phyloP scores from a whole-genome alignment of 495 filamentous ascomycete species.

The Neurospora sp. region DNA sequence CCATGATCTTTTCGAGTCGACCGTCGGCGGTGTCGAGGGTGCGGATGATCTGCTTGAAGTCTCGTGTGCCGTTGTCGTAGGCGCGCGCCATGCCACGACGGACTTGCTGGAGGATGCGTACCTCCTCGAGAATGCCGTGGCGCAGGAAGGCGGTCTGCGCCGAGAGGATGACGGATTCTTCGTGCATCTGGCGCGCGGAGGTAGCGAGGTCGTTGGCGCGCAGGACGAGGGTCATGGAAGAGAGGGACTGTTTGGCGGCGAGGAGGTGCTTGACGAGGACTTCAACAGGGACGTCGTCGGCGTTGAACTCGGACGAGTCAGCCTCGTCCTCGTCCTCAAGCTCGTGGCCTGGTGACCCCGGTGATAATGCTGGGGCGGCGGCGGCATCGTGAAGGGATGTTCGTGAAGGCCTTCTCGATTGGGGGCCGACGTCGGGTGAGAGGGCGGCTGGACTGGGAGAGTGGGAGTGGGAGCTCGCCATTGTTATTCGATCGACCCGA shows the following conservation, averaged over 20 bases:
- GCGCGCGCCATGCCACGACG: conserved; percentile 47
- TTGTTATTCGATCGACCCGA: neutral
- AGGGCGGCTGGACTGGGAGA: neutral
- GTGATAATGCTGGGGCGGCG: conserved; percentile 3
- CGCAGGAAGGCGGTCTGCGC: conserved; percentile 72
- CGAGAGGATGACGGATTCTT: conserved; percentile 67
- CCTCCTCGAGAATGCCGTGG: conserved; percentile 60
- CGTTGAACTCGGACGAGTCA: conserved; percentile 11
- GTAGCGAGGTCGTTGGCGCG: conserved; percentile 83
- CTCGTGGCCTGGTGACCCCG: conserved; percentile 4
- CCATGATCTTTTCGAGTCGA: conserved; percentile 61
- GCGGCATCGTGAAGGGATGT: neutral
- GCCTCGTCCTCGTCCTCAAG: conserved; percentile 6
- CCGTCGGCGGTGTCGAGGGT: conserved; percentile 65
- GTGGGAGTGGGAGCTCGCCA: neutral
- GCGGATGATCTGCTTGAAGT: conserved; percentile 50
- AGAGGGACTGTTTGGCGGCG: conserved; percentile 80
- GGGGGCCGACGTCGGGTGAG: neutral
- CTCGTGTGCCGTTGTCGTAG: conserved; percentile 35
- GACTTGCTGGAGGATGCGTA: conserved; percentile 57
- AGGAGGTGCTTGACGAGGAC: conserved; percentile 73
- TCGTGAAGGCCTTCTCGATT: neutral
- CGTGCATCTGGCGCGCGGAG: conserved; percentile 60
- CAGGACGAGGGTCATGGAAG: conserved; percentile 74
- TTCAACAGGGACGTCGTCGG: conserved; percentile 46